Evolutionary conservation across 2,329 filamentous ascomycete species (phyloP), one percentile per base, ranked within the genome.

Genomic region (Aspergillus piperis): DNA sequence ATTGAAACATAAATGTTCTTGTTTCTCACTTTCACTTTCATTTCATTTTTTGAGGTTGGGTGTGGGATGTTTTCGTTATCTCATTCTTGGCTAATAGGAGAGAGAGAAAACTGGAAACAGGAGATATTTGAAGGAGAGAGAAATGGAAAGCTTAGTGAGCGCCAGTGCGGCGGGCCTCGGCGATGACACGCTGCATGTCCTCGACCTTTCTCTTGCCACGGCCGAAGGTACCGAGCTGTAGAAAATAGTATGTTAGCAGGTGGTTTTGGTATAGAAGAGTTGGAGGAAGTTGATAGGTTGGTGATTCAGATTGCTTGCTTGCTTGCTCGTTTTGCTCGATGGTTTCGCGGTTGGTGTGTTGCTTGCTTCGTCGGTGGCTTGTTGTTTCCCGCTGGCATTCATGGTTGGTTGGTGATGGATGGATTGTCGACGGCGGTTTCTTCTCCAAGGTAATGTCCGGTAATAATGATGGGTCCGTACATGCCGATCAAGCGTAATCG

Each of bases 171-270:
- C 94, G 93, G 79, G 93, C 89, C 86, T 98, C 95, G 77, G 94
- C 92, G 80, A 99, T 99, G 82, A 99, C 91, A 77, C 91, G 88
- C 84, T 92, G 91, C 84, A 99, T 92, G 86, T 98, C 94, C 81
- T 99, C 95, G 73, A 99, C 95, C 94, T 99, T 99, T 81, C 87
- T 89, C 94, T 99, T 99, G 78, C 94, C 94, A 82, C 95, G 94
- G 78, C 91, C 91, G 83, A 98, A 98, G 75, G 95, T 98, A 81
- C 95, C 95, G 86, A 99, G 93, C 90, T 95, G 68, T 54, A 67
- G 61, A 59, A 60, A 39, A 23, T 54, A 2, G 11, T 23, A 64
- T 50, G 66, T 71, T 66, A 70, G 67, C 27, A 17, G 25, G 44
- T 8, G 47, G 25, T 54, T 50, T 57, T 19, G 15, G 10, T 38